phyloP scores from a whole-genome alignment of 176 grass and related monocot genomes.

The Bonia amplexicaulis region DNA sequence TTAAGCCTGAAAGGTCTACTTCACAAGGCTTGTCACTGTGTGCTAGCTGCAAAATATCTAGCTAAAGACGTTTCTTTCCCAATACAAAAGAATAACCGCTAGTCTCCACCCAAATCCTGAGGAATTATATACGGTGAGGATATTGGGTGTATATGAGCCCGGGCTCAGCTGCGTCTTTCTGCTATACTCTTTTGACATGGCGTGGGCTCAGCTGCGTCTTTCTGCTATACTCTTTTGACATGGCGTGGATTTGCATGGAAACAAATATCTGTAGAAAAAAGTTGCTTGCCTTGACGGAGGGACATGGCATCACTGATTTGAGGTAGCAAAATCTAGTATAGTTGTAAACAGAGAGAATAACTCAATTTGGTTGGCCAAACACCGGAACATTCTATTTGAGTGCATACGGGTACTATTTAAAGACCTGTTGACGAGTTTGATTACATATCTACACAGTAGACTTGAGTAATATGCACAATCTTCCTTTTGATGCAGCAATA shows the following conservation, averaged over 20 bases:
- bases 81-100: no score
- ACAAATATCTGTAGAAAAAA: neutral
- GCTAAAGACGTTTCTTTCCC: no score
- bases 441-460: neutral
- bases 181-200: neutral
- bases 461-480: neutral
- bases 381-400: neutral
- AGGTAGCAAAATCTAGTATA: neutral
- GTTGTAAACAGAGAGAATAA: neutral
- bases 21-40: no score
- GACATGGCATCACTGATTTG: neutral
- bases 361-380: neutral
- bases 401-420: neutral
- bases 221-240: neutral
- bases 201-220: neutral
- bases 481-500: slow-evolving; percentile 32
- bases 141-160: no score
- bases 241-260: neutral
- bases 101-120: no score
- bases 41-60: no score
- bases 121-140: no score
- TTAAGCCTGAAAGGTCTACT: no score
- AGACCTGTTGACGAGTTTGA: neutral
- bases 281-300: neutral
- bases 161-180: no score